Evolutionary conservation across 176 grass and related monocot genomes (phyloP), one percentile per base, ranked within the genome.

Genomic region (Musa itinerans): DNA sequence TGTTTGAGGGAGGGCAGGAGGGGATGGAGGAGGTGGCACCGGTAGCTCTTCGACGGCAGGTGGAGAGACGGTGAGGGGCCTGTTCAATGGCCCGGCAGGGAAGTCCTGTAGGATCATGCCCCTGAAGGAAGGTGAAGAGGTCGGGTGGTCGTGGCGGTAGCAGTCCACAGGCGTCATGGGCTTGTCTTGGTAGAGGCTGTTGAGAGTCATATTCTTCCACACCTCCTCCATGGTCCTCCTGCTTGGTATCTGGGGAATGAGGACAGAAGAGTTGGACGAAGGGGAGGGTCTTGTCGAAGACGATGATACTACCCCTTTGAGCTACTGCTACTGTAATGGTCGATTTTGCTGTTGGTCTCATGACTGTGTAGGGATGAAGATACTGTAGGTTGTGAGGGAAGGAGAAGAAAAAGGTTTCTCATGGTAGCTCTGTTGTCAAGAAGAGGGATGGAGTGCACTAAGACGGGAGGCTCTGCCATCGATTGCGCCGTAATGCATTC

Each of bases 51-150:
- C 16, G 56, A 20, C 19, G 9, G 68, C 43, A 9, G 68, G 16
- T 15, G 16, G 29, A 15, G 68, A 25, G 6, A 20, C 4, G 16
- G 25, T 16, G 11, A 50, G 10, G 2, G 68, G 8, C 12, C 53
- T 34, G 43, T 50, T 78, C 20, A 69, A 15, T 24, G 64, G 65
- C 16, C 52, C 24, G 15, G 65, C 77, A 3, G 69, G 65, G 65
- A 79, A 79, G 65, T 79, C 77, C 26, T 79, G 77, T 1, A 79
- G 76, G 65, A 68, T 69, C 51, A 69, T 34, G 65, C 52, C 50
- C 8, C 22, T 29, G 2, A 69, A 68, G n/a, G 49, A 66, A 8
- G 13, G 17, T 9, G 14, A 27, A 1, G 52, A 55, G 52, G 21
- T 7, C 17, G 16, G 12, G 11, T 5, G 59, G 16, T 0, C 19